Evolutionary conservation across 768 basidiomycete genomes (phyloP).

Genomic region (Hemileccinum impolitum): DNA sequence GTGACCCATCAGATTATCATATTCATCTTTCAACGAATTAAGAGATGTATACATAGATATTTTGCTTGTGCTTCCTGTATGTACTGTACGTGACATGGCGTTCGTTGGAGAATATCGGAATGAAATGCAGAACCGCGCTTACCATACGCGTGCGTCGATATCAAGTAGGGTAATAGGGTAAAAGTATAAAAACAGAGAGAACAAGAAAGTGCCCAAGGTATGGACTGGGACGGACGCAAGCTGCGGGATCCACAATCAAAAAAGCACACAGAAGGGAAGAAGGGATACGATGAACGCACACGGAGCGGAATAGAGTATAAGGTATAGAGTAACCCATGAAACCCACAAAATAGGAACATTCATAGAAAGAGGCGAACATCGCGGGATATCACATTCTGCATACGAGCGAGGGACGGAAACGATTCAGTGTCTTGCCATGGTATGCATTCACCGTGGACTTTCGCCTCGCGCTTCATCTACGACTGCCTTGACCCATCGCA

Average conservation of each 20-base stretch:
- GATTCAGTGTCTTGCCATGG: background rate
- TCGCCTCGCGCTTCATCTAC: conserved; percentile 62
- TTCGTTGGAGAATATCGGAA: background rate
- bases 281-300: background rate
- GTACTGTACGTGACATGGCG: conserved; percentile 1
- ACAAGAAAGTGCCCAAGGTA: conserved; percentile 1
- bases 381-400: background rate
- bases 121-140: conserved; percentile 2
- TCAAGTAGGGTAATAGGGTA: conserved; percentile 16
- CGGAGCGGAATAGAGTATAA: conserved; percentile 10
- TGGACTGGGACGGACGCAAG: conserved; percentile 3
- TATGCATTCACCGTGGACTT: conserved; percentile 16
- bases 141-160: conserved; percentile 1
- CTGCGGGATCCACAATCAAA: background rate
- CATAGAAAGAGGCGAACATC: conserved; percentile 3
- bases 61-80: background rate
- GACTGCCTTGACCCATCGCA: conserved; percentile 65
- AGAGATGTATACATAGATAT: too few relatives aligned
- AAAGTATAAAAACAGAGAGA: conserved; percentile 3
- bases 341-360: conserved; percentile 6
- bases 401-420: background rate
- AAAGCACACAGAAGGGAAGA: background rate
- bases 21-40: too few relatives aligned
- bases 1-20: too few relatives aligned
- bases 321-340: conserved; percentile 7